Conservation (phyloP, 2,329 filamentous ascomycete species). For the Verticillium isaacii region DNA sequence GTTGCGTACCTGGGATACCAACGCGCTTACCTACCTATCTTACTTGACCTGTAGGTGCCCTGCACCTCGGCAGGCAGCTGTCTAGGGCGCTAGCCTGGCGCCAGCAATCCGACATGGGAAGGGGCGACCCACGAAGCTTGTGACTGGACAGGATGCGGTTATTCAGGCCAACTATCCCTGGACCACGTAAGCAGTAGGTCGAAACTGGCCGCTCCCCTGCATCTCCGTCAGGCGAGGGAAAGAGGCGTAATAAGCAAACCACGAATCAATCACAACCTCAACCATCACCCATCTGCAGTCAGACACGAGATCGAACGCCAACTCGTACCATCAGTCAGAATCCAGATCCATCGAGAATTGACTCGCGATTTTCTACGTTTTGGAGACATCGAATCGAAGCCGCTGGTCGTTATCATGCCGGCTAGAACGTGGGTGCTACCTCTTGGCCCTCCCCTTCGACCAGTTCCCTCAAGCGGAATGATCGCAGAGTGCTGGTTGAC, state of each 20-base stretch:
- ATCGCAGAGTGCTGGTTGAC: constrained; percentile 15
- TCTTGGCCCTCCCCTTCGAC: constrained; percentile 7
- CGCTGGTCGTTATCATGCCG: background rate
- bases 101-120: background rate
- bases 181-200: background rate
- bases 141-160: background rate
- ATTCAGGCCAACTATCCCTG: background rate
- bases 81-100: no score
- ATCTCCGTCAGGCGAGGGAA: background rate
- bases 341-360: background rate
- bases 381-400: background rate
- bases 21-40: no score
- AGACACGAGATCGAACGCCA: background rate
- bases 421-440: background rate
- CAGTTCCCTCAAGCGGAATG: constrained; percentile 15
- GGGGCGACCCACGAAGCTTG: no score
- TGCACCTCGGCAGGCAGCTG: no score
- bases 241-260: no score
- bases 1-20: background rate
- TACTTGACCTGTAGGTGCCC: no score
- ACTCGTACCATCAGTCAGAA: background rate
- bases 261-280: background rate
- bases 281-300: background rate
- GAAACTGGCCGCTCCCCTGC: no score
- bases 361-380: background rate